Percentiles rank a stretch among this genome's conserved stretches.
Evolutionary conservation across 1,284 basidiomycete species (phyloP).

Genomic region (Porodaedalea pini): DNA sequence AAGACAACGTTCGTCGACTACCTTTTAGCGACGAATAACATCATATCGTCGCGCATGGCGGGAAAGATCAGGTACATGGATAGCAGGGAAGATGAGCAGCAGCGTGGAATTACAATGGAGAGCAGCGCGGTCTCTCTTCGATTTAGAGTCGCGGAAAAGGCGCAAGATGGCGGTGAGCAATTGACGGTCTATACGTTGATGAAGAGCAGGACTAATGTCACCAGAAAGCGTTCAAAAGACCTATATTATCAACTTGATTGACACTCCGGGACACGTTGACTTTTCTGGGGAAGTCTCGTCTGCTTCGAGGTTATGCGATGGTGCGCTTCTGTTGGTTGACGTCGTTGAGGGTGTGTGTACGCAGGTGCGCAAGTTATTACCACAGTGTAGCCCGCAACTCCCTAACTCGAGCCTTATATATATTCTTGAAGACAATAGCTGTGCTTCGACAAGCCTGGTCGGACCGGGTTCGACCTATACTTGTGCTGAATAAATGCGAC

Average conservation of each 20-base stretch:
- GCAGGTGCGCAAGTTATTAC: slow-evolving; percentile 54
- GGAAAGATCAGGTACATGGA: slow-evolving; percentile 97
- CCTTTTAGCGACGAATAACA: slow-evolving; percentile 94
- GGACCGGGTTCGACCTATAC: slow-evolving; percentile 84
- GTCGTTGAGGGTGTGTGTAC: slow-evolving; percentile 98
- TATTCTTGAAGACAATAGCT: slow-evolving; percentile 72
- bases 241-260: slow-evolving; percentile 91
- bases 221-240: slow-evolving; percentile 54
- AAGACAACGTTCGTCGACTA: slow-evolving; percentile 96
- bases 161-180: slow-evolving; percentile 40
- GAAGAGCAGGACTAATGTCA: slow-evolving; percentile 26
- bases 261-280: slow-evolving; percentile 98
- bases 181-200: slow-evolving; percentile 27
- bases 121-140: slow-evolving; percentile 88
- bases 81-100: slow-evolving; percentile 95
- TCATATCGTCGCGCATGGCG: slow-evolving; percentile 92
- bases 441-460: slow-evolving; percentile 95
- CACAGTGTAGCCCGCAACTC: background rate
- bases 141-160: slow-evolving; percentile 71
- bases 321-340: slow-evolving; percentile 95
- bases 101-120: slow-evolving; percentile 99
- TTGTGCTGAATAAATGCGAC: slow-evolving; percentile 98
- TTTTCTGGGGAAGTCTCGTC: slow-evolving; percentile 97
- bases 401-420: no score
- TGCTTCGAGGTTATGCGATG: slow-evolving; percentile 91